Evolutionary conservation across 768 basidiomycete species (phyloP).

Genomic region (Boletus huronensis): DNA sequence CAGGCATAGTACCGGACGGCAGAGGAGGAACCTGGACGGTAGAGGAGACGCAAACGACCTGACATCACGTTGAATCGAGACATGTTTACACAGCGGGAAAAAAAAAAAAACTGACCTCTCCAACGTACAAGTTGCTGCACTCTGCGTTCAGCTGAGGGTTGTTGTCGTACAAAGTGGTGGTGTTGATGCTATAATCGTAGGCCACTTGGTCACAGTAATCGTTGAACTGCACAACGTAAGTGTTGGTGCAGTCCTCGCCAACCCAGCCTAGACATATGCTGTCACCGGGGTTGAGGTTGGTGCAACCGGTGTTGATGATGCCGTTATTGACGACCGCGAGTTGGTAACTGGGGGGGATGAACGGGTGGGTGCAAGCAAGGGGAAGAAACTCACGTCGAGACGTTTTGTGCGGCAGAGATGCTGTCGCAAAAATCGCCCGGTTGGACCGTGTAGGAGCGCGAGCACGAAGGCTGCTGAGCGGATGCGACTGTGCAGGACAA

Average conservation of each 20-base stretch:
- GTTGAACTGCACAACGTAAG: conserved; percentile 51
- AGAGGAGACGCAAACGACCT: conserved; percentile 55
- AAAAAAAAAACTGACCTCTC: conserved; percentile 51
- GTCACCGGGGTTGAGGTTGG: conserved; percentile 51
- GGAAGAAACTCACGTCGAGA: conserved; percentile 52
- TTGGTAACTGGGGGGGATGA: conserved; percentile 54
- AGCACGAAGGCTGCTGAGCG: conserved; percentile 43
- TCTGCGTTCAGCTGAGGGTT: conserved; percentile 66
- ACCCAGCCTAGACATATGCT: conserved; percentile 58
- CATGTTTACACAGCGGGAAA: neutral
- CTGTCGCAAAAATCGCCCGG: conserved; percentile 65
- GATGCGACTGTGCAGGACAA: conserved; percentile 15
- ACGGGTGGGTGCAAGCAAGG: neutral
- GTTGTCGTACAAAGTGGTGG: conserved; percentile 55
- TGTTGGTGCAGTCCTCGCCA: conserved; percentile 59
- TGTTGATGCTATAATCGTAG: conserved; percentile 40
- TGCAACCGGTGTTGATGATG: conserved; percentile 50
- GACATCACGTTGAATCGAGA: neutral
- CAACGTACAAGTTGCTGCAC: conserved; percentile 69
- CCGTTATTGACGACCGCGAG: conserved; percentile 58
- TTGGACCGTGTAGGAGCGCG: conserved; percentile 58
- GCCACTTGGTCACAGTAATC: conserved; percentile 61
- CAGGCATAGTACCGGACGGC: conserved; percentile 34
- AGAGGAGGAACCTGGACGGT: conserved; percentile 41
- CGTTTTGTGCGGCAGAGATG: conserved; percentile 62